phyloP scores from a whole-genome alignment of 1,139 yeast species.

The Debaryomyces singareniensis region DNA sequence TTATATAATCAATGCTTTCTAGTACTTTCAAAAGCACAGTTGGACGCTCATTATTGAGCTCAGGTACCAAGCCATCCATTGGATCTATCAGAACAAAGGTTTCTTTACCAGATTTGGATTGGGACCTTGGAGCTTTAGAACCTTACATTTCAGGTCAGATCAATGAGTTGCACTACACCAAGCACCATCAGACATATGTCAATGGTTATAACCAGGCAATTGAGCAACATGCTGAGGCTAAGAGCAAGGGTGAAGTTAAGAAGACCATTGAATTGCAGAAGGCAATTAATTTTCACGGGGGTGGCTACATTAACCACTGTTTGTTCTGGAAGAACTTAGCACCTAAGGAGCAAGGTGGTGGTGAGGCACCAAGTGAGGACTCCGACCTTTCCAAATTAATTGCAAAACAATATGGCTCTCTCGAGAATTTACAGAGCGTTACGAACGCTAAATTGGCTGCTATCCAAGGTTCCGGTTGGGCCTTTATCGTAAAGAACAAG shows the following conservation, averaged over 20 bases:
- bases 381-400: constrained; percentile 61
- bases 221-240: constrained; percentile 73
- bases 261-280: constrained; percentile 70
- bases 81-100: constrained; percentile 55
- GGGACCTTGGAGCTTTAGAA: constrained; percentile 84
- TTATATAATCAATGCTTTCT: constrained; percentile 20
- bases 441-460: constrained; percentile 84
- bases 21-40: constrained; percentile 16
- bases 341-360: constrained; percentile 79
- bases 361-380: constrained; percentile 62
- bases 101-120: constrained; percentile 78
- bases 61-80: constrained; percentile 13
- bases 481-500: constrained; percentile 84
- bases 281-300: constrained; percentile 88
- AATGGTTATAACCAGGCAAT: constrained; percentile 79
- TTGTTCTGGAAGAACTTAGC: constrained; percentile 91
- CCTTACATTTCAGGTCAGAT: constrained; percentile 87
- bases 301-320: constrained; percentile 85
- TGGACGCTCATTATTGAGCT: constrained; percentile 11
- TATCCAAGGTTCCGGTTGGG: constrained; percentile 98
- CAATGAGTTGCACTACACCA: constrained; percentile 83
- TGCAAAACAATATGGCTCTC: constrained; percentile 62
- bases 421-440: constrained; percentile 62
- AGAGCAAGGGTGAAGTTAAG: constrained; percentile 56
- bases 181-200: constrained; percentile 94